Evolutionary conservation across 495 filamentous ascomycete genomes (phyloP), one percentile per base, ranked within the genome.

Genomic region (Talaromyces nanjingensis): DNA sequence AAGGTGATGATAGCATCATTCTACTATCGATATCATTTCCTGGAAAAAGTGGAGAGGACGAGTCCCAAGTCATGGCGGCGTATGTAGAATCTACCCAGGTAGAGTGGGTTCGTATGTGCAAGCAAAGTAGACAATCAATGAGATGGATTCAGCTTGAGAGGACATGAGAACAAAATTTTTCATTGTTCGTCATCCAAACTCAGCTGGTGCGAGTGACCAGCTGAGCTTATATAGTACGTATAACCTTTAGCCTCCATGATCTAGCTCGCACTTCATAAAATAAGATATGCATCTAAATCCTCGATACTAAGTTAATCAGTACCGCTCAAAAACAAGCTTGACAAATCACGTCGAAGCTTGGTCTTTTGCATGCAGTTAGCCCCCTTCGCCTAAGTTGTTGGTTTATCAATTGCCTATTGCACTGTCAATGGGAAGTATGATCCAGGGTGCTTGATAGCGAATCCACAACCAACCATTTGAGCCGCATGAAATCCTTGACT

Each of bases 1-100:
- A 29, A n/a, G 59, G 24, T n/a, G 59, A 34, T n/a, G 59, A 34
- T 25, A 47, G 24, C 57, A 55, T 55, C 25, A 55, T 55, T 14
- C 14, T 55, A 24, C 22, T 29, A 6, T 27, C 52, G 5, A 25
- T 29, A 20, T 55, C 25, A 29, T 29, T 55, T 29, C 11, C 52
- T 14, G 22, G 52, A 27, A 55, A 24, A 25, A 9, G 31, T 57
- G 54, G 54, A 33, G 25, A 59, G 31, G 31, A 59, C 18, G 31
- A 4, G 18, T 59, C 29, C 57, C 27, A 59, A 55, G 20, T n/a
- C 52, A 55, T 55, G 20, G 52, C 52, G 4, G n/a, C 16, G 45
- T 49, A 49, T 18, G 42, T 49, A 49, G n/a, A 49, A 16, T 16
- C 4, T 5, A 42, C 12, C 14, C 37, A 42, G 37, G 37, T 20